Conservation (phyloP, 169 alveolate genomes). For the Babesia bigemina region DNA sequence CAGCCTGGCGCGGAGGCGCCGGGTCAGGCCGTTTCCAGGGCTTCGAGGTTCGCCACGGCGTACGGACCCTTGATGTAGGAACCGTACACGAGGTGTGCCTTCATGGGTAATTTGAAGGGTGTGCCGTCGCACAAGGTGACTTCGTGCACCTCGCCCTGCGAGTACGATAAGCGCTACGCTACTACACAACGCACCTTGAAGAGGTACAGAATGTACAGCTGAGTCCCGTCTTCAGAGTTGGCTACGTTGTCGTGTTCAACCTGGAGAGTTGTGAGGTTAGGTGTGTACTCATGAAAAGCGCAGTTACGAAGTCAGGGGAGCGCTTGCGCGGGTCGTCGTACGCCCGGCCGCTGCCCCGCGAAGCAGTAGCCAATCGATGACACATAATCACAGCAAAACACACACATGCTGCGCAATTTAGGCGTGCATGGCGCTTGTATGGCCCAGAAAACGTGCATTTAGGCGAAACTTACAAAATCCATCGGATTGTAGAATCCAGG, state of each 20-base stretch:
- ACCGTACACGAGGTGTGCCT: conserved; percentile 64
- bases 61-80: conserved; percentile 66
- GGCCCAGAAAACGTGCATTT: too few relatives aligned
- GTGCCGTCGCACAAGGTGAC: conserved; percentile 53
- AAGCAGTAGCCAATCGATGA: too few relatives aligned
- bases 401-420: too few relatives aligned
- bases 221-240: conserved; percentile 35
- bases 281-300: too few relatives aligned
- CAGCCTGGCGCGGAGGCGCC: background rate
- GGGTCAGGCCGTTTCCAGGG: conserved; percentile 11
- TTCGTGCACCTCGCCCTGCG: conserved; percentile 65
- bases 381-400: too few relatives aligned
- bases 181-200: conserved; percentile 30
- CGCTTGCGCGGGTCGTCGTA: too few relatives aligned
- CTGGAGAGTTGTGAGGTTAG: background rate
- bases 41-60: conserved; percentile 41
- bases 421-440: too few relatives aligned
- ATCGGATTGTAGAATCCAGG: conserved; percentile 71
- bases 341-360: too few relatives aligned
- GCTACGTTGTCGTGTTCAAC: background rate
- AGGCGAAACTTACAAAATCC: conserved; percentile 40
- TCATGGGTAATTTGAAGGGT: conserved; percentile 51
- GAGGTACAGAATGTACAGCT: conserved; percentile 58
- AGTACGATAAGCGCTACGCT: background rate
- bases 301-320: too few relatives aligned